Percentiles rank a stretch among this genome's conserved stretches.
phyloP scores from a whole-genome alignment of 768 basidiomycete genomes.

The Tylopilus intermedius region DNA sequence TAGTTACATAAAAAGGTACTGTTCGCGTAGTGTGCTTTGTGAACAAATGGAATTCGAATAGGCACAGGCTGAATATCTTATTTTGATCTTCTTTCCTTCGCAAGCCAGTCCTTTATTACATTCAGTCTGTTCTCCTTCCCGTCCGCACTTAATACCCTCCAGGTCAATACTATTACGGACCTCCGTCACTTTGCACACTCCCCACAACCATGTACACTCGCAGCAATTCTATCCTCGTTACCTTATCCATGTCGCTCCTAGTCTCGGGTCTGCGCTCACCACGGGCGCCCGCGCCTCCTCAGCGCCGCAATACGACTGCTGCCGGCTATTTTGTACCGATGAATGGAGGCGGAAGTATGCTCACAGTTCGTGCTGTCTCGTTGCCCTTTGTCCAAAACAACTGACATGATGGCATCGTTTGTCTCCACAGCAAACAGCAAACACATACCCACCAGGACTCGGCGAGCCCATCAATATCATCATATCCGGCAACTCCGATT shows the following conservation, averaged over 20 bases:
- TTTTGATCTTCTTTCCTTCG: slow-evolving; percentile 4
- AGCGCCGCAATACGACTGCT: slow-evolving; percentile 21
- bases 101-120: slow-evolving; percentile 1
- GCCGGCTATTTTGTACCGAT: slow-evolving; percentile 58
- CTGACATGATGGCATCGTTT: neutral
- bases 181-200: neutral
- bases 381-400: neutral
- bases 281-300: slow-evolving; percentile 6
- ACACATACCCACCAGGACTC: slow-evolving; percentile 64
- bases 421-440: slow-evolving; percentile 41
- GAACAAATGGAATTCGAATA: neutral
- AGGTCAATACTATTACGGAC: neutral
- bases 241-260: slow-evolving; percentile 9
- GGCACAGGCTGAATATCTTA: neutral
- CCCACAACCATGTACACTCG: slow-evolving; percentile 5
- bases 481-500: slow-evolving; percentile 71
- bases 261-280: neutral
- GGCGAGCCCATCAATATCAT: slow-evolving; percentile 88
- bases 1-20: neutral
- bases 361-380: slow-evolving; percentile 51
- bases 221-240: neutral
- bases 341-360: slow-evolving; percentile 56
- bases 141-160: neutral
- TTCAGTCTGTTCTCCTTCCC: neutral
- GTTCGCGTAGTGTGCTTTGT: neutral